Base-by-base conservation (phyloP, 371 early-diverging fungal species). In the Amoeboaphelidium occidentale region DNA sequence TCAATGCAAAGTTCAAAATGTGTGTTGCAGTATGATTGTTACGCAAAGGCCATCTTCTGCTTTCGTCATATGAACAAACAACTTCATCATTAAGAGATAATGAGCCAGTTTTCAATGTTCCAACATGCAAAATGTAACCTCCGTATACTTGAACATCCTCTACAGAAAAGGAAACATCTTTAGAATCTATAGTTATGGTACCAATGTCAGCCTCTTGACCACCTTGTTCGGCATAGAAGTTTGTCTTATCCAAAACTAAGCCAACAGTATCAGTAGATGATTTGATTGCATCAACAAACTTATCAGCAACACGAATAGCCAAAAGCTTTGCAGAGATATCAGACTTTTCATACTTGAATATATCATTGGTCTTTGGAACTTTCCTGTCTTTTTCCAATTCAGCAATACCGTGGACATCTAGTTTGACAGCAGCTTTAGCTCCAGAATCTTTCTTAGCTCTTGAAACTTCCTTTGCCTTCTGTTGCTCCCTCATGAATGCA, bases 171-270 rank as follows among this genome's bases (percentile, higher is more conserved):
- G 2, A 28, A 1, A 26, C 25, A 52, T 90, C 87, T 26, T 73
- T 68, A 32, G 10, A 6, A 55, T 86, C 84, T 43, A 78, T 64
- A 25, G 75, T 67, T 27, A 79, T 75, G 51, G 73, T 70, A 46
- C 99, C 99, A n/a, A 76, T 79, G 61, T 99, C 99, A 55, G 78
- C 88, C 57, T 86, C 82, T 65, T 99, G 98, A 32, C 99, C 99
- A 61, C 99, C 99, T 48, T 76, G 76, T 67, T 98, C 99, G 43
- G 92, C 88, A 63, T 98, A 99, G 58, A 98, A 94, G 76, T 90
- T 91, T 53, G 99, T 93, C 58, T 78, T 74, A 66, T 98, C 94
- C 44, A 92, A 74, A 51, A 98, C 63, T n/a, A 98, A 64, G 53
- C 93, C 89, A 57, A 66, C 60, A 2, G 51, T 47, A 21, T 64